Percentiles rank a stretch among this genome's conserved stretches.
Conservation (phyloP, 768 basidiomycete species). For the Termitomyces sp. region DNA sequence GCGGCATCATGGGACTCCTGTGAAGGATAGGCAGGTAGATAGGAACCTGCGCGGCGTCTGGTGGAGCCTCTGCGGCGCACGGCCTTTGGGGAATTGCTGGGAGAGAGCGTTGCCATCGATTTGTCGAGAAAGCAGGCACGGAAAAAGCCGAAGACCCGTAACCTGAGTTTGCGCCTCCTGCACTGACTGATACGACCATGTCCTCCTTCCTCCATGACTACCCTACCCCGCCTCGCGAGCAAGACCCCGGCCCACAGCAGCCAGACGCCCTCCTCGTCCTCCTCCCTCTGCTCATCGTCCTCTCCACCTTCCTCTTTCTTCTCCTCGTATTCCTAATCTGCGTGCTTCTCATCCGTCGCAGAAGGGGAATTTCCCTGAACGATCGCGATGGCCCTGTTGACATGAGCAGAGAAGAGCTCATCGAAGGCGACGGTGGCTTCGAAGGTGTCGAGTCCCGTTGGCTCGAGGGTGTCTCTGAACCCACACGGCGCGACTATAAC, state of each 20-base stretch:
- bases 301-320: slow-evolving; percentile 89
- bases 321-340: slow-evolving; percentile 89
- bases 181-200: slow-evolving; percentile 5
- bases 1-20: slow-evolving; percentile 69
- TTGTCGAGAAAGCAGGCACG: slow-evolving; percentile 6
- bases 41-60: slow-evolving; percentile 51
- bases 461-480: slow-evolving; percentile 79
- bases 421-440: slow-evolving; percentile 90
- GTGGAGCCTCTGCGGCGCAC: slow-evolving; percentile 53
- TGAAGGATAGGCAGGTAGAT: slow-evolving; percentile 48
- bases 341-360: slow-evolving; percentile 75
- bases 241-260: slow-evolving; percentile 23
- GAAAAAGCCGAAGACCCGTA: slow-evolving; percentile 7
- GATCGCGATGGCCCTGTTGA: slow-evolving; percentile 93
- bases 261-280: slow-evolving; percentile 79
- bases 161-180: not conserved
- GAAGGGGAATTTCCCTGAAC: slow-evolving; percentile 71
- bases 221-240: slow-evolving; percentile 11
- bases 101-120: slow-evolving; percentile 43
- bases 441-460: slow-evolving; percentile 90
- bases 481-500: slow-evolving; percentile 62
- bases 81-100: slow-evolving; percentile 42
- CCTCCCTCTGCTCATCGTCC: slow-evolving; percentile 89
- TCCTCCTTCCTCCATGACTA: slow-evolving; percentile 3
- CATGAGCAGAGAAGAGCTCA: slow-evolving; percentile 86